These are phyloP conservation scores for Vigna nakashimae DNA, from an alignment of 306 rosid species.

Conservation along the genomic window DNA sequence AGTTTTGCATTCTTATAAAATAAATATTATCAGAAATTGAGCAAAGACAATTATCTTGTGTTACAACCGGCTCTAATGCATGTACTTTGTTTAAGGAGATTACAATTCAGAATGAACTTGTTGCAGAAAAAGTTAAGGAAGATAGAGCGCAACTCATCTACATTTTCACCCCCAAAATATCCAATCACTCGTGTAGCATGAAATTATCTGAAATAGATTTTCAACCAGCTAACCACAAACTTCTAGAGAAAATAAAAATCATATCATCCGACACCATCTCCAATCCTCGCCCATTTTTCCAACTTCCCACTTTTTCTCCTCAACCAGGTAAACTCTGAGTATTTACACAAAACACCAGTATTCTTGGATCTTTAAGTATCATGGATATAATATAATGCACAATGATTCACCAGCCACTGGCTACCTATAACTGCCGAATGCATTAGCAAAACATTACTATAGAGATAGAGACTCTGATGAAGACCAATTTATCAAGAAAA, in stretches of 20 bases:
- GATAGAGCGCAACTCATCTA: constrained; percentile 5
- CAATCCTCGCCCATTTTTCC: background rate
- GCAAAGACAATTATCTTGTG: background rate
- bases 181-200: background rate
- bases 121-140: background rate
- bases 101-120: constrained; percentile 17
- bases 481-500: constrained; percentile 7
- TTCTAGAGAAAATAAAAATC: constrained; percentile 21
- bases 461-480: background rate
- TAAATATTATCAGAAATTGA: constrained; percentile 21
- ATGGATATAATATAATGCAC: background rate
- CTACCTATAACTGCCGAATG: constrained; percentile 5
- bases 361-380: background rate
- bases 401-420: background rate
- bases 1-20: constrained; percentile 12
- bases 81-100: background rate
- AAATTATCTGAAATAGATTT: constrained; percentile 15
- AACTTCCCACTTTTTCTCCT: constrained; percentile 14
- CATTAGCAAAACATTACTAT: constrained; percentile 2
- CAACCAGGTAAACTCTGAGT: background rate
- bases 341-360: background rate
- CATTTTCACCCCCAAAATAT: background rate
- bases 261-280: constrained; percentile 5
- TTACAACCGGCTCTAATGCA: constrained; percentile 2
- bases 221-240: background rate